phyloP scores from a whole-genome alignment of 805 yeast species.

The Wickerhamiella galacta region DNA sequence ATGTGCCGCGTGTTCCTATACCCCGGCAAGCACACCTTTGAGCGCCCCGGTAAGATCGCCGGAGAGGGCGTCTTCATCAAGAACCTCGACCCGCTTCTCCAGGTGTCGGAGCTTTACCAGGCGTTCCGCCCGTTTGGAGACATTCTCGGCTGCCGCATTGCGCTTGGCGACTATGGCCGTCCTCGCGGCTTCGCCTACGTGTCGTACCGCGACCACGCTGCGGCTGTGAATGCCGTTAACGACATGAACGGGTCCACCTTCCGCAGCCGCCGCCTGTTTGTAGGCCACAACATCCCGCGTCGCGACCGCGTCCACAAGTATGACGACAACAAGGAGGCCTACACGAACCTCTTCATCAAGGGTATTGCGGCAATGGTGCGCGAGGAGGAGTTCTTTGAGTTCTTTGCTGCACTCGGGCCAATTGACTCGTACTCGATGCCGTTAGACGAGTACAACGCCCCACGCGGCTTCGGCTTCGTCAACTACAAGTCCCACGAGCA shows the following conservation, averaged over 20 bases:
- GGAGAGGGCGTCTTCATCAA: slow-evolving; percentile 60
- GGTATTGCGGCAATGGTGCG: slow-evolving; percentile 29
- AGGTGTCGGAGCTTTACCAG: slow-evolving; percentile 20
- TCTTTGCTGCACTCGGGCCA: slow-evolving; percentile 32
- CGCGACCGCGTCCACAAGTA: slow-evolving; percentile 38
- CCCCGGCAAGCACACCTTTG: neutral
- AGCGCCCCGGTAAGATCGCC: neutral
- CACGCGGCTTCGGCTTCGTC: slow-evolving; percentile 44
- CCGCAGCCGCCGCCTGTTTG: slow-evolving; percentile 26
- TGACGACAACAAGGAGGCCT: slow-evolving; percentile 31
- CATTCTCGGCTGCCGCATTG: slow-evolving; percentile 13
- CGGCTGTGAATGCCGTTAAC: slow-evolving; percentile 12
- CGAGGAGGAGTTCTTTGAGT: slow-evolving; percentile 25
- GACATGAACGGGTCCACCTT: slow-evolving; percentile 11
- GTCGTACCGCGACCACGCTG: slow-evolving; percentile 8
- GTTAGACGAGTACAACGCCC: slow-evolving; percentile 18
- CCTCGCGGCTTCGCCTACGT: slow-evolving; percentile 17
- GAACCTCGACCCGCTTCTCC: slow-evolving; percentile 54
- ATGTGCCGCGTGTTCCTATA: slow-evolving; percentile 11
- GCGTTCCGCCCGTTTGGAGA: slow-evolving; percentile 11
- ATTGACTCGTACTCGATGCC: slow-evolving; percentile 42
- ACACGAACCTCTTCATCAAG: slow-evolving; percentile 37
- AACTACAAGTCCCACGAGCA: slow-evolving; percentile 28
- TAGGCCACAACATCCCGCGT: slow-evolving; percentile 50
- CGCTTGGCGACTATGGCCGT: slow-evolving; percentile 12